Base-by-base conservation (phyloP, 371 early-diverging fungal genomes). In the Nematocida sp. region DNA sequence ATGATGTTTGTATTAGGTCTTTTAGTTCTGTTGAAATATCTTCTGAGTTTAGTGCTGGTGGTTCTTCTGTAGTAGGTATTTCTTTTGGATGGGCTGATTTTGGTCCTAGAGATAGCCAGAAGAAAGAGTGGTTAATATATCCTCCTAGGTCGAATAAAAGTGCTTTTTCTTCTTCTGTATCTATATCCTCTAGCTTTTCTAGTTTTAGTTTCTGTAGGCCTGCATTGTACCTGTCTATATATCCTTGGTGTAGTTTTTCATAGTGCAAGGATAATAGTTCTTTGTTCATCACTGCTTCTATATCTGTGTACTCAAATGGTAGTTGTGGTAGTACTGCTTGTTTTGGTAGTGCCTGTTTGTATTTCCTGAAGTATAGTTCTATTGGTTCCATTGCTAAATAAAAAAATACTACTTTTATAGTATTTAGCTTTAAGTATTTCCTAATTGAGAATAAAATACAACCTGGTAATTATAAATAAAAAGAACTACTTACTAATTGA, bases 201-300 rank as follows among this genome's bases (percentile, higher is more conserved):
- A 55, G 11, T 43, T 60, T 35, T 29, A 23, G 11, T 40, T 32
- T 45, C 5, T 43, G 9, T 7, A 9, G 0, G 43, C 31, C 64
- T 53, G 51, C 46, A 32, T 70, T 70, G 74, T 70, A 70, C 43
- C 61, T 17, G 34, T 70, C 61, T 3, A 70, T 57, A 47, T 70
- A 70, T 23, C 61, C 61, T 23, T 61, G 74, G 57, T 70, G 74
- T 17, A 70, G 60, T 35, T 60, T 61, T 11, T n/a, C 23, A 29
- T 58, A 70, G 45, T 70, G 74, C 51, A 60, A 19, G n/a, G 38
- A 41, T 4, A 70, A 38, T 37, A 70, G 43, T 19, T 70, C 60
- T 21, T 13, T 11, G 4, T 4, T 27, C 58, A 70, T 70, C 7
- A 70, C 19, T 32, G 46, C 4, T 15, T 9, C 40, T 23, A 70